Percentiles rank a stretch among this genome's conserved stretches.
Conservation (phyloP, 2,329 filamentous ascomycete species). For the Ophiostoma himal-ulmi region DNA sequence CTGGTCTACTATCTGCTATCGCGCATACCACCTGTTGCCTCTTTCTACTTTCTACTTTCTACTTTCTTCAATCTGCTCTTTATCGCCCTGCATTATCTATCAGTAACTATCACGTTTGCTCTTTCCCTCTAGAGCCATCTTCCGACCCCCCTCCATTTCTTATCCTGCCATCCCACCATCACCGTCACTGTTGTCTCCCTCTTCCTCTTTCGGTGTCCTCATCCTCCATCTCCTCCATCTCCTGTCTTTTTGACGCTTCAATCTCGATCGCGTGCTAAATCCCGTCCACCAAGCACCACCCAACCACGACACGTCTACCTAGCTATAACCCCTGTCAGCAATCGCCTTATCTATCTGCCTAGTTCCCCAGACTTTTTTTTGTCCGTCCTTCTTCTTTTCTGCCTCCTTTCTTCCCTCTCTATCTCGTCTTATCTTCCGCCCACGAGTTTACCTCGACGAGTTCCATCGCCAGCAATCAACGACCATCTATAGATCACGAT, state of each 20-base stretch:
- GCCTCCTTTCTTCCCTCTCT: neutral
- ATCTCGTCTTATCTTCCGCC: neutral
- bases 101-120: constrained; percentile 15
- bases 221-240: neutral
- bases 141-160: neutral
- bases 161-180: constrained; percentile 11
- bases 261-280: neutral
- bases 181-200: constrained; percentile 9
- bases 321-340: neutral
- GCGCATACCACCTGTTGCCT: neutral
- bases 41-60: no score
- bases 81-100: constrained; percentile 18
- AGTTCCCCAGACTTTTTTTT: constrained; percentile 6
- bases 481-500: neutral
- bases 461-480: neutral
- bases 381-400: neutral
- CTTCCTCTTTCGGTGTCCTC: neutral
- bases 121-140: constrained; percentile 5
- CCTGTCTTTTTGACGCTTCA: neutral
- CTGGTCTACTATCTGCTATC: neutral
- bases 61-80: neutral
- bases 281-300: neutral
- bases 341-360: constrained; percentile 14
- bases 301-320: neutral
- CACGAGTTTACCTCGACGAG: constrained; percentile 5